Percentiles rank a stretch among this genome's conserved stretches.
Conservation (phyloP, 148 eudicot species). For the Chenopodium suecicum region DNA sequence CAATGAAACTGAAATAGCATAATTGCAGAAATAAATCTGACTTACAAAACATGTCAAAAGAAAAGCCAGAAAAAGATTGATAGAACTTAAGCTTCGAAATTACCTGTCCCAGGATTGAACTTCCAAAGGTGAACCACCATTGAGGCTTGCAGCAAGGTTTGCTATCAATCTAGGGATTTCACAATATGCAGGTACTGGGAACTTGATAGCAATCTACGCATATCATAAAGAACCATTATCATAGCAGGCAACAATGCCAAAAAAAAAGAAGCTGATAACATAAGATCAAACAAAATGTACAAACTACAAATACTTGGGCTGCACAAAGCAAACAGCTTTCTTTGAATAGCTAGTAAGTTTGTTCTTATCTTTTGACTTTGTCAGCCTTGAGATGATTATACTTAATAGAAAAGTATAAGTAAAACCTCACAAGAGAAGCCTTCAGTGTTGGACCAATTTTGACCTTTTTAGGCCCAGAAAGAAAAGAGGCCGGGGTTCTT, state of each 20-base stretch:
- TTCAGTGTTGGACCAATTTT: too few species aligned
- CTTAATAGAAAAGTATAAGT: background rate
- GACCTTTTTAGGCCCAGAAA: too few species aligned
- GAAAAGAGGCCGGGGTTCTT: too few species aligned
- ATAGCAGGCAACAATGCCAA: background rate
- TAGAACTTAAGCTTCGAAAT: constrained; percentile 5
- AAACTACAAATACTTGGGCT: background rate
- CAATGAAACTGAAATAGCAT: background rate
- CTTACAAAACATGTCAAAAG: background rate
- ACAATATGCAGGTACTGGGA: constrained; percentile 74
- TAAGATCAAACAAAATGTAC: background rate
- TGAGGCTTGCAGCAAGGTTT: constrained; percentile 73
- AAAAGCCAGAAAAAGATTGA: background rate
- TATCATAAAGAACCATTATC: constrained; percentile 1
- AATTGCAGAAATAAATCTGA: background rate
- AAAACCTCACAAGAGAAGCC: background rate
- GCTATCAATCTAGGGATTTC: constrained; percentile 78
- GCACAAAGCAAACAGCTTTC: constrained; percentile 8
- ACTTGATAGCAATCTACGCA: constrained; percentile 79
- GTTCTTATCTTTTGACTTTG: background rate
- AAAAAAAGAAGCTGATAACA: background rate
- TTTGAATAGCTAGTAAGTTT: background rate
- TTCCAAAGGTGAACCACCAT: constrained; percentile 68
- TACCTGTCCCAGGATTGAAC: constrained; percentile 95
- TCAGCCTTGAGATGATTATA: background rate